Evolutionary conservation across 805 yeast species (phyloP).

Genomic region (Cyberlindnera xylosilytica): DNA sequence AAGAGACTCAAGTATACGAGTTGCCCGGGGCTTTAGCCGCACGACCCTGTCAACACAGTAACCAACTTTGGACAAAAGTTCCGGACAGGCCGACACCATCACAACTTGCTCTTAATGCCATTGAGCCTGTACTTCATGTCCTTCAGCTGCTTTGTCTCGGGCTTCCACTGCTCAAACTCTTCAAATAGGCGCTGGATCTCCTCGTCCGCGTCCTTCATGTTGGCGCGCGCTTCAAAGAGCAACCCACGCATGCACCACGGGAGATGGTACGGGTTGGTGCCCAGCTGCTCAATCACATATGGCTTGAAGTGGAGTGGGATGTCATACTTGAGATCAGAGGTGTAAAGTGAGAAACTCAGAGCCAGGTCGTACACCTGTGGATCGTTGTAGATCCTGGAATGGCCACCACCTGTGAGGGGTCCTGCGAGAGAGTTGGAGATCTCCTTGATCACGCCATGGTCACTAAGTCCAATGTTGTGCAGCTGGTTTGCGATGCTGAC

Average conservation of each 20-base stretch:
- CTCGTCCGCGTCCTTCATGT: conserved; percentile 43
- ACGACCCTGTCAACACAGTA: background rate
- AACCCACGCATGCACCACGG: conserved; percentile 94
- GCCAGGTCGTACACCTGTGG: conserved; percentile 82
- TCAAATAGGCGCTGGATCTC: conserved; percentile 60
- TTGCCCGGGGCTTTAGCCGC: background rate
- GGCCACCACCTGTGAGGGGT: conserved; percentile 93
- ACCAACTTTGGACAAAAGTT: background rate
- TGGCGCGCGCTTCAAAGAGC: conserved; percentile 57
- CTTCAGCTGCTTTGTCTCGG: conserved; percentile 75
- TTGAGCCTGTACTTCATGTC: conserved; percentile 79
- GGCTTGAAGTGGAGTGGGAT: conserved; percentile 34
- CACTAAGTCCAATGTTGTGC: conserved; percentile 74
- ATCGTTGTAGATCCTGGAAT: conserved; percentile 84
- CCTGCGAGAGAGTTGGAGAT: conserved; percentile 81
- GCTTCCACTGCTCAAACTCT: conserved; percentile 84
- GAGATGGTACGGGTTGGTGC: conserved; percentile 76
- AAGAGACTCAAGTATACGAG: background rate
- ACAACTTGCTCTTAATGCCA: conserved; percentile 40
- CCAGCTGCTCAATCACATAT: conserved; percentile 63
- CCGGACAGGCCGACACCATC: no score
- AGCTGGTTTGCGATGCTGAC: conserved; percentile 71
- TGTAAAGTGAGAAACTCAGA: conserved; percentile 67
- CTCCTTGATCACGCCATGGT: conserved; percentile 84
- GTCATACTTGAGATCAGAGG: conserved; percentile 53